These are phyloP conservation scores for Tricholoma furcatifolium DNA, from an alignment of 768 basidiomycete genomes.

Conservation along the genomic window DNA sequence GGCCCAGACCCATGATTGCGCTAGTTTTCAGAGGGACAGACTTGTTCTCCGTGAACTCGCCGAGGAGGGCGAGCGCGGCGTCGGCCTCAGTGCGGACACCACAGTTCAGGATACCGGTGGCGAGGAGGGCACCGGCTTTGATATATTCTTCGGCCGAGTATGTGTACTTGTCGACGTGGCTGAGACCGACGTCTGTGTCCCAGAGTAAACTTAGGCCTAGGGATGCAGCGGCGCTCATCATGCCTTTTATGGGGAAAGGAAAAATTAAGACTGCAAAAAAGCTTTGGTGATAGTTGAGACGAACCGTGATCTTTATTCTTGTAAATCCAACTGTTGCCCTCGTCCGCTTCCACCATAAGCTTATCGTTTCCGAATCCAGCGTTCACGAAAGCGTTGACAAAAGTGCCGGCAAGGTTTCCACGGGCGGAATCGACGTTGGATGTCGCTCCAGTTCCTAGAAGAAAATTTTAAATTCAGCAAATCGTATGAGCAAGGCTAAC, in stretches of 20 bases:
- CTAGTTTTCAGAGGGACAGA: conserved; percentile 81
- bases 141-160: conserved; percentile 96
- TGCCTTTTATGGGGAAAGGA: conserved; percentile 46
- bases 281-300: conserved; percentile 12
- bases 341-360: conserved; percentile 94
- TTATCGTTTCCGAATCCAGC: conserved; percentile 99
- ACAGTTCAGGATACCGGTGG: conserved; percentile 89
- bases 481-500: not conserved
- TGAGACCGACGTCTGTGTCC: conserved; percentile 94
- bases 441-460: conserved; percentile 59
- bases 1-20: conserved; percentile 88
- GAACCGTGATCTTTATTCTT: conserved; percentile 98
- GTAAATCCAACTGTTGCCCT: conserved; percentile 98
- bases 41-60: conserved; percentile 87
- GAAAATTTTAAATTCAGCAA: not conserved
- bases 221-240: conserved; percentile 96
- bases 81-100: conserved; percentile 92
- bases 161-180: conserved; percentile 96
- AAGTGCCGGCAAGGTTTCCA: conserved; percentile 93
- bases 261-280: not conserved
- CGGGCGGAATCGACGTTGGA: conserved; percentile 90
- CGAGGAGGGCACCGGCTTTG: conserved; percentile 95
- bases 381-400: conserved; percentile 98
- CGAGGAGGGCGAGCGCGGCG: conserved; percentile 85
- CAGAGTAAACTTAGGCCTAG: conserved; percentile 91